Conservation (phyloP, 2,329 filamentous ascomycete species). For the Talaromyces sp. region DNA sequence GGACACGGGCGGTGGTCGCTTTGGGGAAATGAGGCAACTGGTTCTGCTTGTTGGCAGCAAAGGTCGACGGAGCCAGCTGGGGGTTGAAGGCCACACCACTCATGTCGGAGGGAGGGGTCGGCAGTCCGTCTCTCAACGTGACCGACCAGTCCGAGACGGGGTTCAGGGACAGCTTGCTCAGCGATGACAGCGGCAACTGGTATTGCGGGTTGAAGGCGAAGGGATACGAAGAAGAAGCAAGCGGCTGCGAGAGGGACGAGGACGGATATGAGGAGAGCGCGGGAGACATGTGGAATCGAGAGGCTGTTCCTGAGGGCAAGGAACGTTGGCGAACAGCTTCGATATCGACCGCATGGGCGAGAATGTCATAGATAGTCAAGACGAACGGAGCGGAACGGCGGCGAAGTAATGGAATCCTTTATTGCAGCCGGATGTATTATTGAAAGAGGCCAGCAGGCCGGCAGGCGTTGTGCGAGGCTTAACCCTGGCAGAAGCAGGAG, state of each 20-base stretch:
- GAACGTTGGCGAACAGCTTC: slow-evolving; percentile 12
- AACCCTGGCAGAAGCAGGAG: slow-evolving; percentile 19
- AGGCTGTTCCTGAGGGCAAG: slow-evolving; percentile 10
- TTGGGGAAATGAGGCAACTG: background rate
- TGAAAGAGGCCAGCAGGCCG: background rate
- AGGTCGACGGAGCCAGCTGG: slow-evolving; percentile 4
- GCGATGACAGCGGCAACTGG: slow-evolving; percentile 10
- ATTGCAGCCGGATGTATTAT: slow-evolving; percentile 1
- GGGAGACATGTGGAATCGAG: slow-evolving; percentile 28
- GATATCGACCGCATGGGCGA: slow-evolving; percentile 5
- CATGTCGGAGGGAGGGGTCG: slow-evolving; percentile 39
- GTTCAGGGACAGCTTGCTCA: slow-evolving; percentile 10
- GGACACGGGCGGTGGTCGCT: slow-evolving; percentile 1
- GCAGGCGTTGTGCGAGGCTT: slow-evolving; percentile 18
- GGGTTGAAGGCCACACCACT: slow-evolving; percentile 33
- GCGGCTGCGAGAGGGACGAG: slow-evolving; percentile 21
- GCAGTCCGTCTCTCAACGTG: slow-evolving; percentile 36
- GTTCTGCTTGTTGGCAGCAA: slow-evolving; percentile 1
- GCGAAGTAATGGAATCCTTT: slow-evolving; percentile 12
- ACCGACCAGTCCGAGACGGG: slow-evolving; percentile 25
- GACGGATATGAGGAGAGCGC: slow-evolving; percentile 21
- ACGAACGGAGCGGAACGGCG: background rate
- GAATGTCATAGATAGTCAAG: background rate
- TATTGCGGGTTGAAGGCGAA: slow-evolving; percentile 7
- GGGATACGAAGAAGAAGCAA: slow-evolving; percentile 1